Evolutionary conservation across 2,329 filamentous ascomycete genomes (phyloP).

Genomic region (Fusarium buxicola): DNA sequence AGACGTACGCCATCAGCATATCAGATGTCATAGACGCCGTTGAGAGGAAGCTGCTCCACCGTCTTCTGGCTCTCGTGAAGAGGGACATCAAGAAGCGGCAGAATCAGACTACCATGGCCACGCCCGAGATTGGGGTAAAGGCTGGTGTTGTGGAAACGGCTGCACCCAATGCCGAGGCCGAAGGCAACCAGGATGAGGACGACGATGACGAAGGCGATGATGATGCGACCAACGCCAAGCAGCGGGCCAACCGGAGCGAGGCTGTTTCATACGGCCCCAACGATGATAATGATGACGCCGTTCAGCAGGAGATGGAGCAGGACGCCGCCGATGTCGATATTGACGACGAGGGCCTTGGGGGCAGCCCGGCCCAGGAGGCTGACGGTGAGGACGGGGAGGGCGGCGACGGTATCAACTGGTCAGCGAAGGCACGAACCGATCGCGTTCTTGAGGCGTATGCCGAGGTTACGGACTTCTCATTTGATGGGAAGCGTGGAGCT

Average conservation of each 20-base stretch:
- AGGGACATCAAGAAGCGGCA: slow-evolving; percentile 87
- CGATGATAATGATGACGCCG: slow-evolving; percentile 87
- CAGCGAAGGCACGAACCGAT: slow-evolving; percentile 66
- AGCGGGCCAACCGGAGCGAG: slow-evolving; percentile 80
- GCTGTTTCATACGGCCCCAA: slow-evolving; percentile 91
- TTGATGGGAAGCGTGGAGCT: slow-evolving; percentile 78
- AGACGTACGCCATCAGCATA: slow-evolving; percentile 85
- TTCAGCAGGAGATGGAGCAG: slow-evolving; percentile 72
- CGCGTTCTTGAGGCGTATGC: slow-evolving; percentile 72
- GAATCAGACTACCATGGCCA: slow-evolving; percentile 72
- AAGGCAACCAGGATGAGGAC: slow-evolving; percentile 52
- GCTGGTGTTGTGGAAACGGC: slow-evolving; percentile 66
- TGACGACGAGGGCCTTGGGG: slow-evolving; percentile 66
- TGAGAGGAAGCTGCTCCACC: slow-evolving; percentile 82
- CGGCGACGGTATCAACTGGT: slow-evolving; percentile 52
- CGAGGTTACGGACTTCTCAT: slow-evolving; percentile 81
- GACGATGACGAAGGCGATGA: slow-evolving; percentile 79
- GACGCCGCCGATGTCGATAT: slow-evolving; percentile 68
- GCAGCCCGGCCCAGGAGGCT: slow-evolving; percentile 60
- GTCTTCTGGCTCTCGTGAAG: slow-evolving; percentile 75
- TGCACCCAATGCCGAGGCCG: slow-evolving; percentile 49
- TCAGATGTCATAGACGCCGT: slow-evolving; percentile 82
- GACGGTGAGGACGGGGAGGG: slow-evolving; percentile 52
- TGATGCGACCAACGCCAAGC: slow-evolving; percentile 80
- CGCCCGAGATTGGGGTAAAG: slow-evolving; percentile 77